Base-by-base conservation (phyloP, 768 basidiomycete genomes). In the Holtermanniella nyarrowii region DNA sequence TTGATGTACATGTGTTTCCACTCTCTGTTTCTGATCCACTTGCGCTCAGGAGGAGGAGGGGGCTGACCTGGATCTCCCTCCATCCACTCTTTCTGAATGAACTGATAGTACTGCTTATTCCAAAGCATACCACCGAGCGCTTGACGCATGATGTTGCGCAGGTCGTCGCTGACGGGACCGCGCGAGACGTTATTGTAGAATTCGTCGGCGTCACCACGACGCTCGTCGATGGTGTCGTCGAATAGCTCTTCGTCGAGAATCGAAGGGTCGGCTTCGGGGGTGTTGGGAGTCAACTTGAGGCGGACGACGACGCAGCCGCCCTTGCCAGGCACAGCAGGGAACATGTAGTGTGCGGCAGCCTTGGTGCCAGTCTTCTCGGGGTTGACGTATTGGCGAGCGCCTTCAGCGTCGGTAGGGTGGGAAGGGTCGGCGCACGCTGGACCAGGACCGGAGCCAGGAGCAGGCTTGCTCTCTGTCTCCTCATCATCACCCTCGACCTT, bases 61-160 rank as follows among this genome's bases (percentile, higher is more conserved):
- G 91, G 93, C 70, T 99, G 95, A 11, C 85, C 84, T 3, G 89
- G 84, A 74, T 99, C 95, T 25, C 95, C 95, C 54, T 88, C 82
- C 46, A 93, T 78, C 95, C 95, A 99, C 55, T 93, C 86, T 65
- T 86, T 85, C 72, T 96, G 91, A 54, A 96, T 82, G 73, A 96
- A 96, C 68, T 86, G 79, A 75, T 97, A 99, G 72, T 82, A 88
- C 66, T 97, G 95, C 75, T 97, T 99, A 43, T 87, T 89, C 93
- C 95, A 97, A 48, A 99, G 74, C 95, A 99, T 97, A 11, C 95
- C 95, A 20, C 82, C 82, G 45, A 99, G 74, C 20, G 91, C 95
- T 73, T 97, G 95, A 56, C 95, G 77, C 88, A 88, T 95, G 59
- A 99, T 85, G 71, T 93, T 91, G 69, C 82, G 83, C 61, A 97